Conservation (phyloP, 2,329 filamentous ascomycete species). For the Fusarium albosuccineum region DNA sequence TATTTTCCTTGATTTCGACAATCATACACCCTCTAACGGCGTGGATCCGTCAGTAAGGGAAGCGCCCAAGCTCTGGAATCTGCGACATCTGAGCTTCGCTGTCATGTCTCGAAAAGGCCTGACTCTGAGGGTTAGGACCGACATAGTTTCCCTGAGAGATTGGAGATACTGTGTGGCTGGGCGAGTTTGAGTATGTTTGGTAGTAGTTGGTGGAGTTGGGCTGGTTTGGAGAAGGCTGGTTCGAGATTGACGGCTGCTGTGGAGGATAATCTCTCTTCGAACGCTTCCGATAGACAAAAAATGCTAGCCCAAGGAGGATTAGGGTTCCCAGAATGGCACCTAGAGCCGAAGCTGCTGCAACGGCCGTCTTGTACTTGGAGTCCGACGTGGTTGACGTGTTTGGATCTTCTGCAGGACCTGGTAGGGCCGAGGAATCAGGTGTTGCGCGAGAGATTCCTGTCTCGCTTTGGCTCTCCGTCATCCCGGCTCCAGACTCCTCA, state of each 20-base stretch:
- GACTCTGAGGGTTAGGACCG: not conserved
- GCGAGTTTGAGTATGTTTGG: not conserved
- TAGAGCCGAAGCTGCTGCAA: slow-evolving; percentile 2
- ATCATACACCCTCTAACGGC: no score
- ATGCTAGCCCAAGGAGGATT: not conserved
- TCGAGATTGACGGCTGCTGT: not conserved
- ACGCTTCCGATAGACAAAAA: not conserved
- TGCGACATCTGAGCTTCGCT: not conserved
- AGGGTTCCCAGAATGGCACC: not conserved
- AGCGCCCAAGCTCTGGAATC: not conserved
- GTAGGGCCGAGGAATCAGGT: no score
- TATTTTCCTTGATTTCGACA: no score
- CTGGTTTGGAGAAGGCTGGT: not conserved
- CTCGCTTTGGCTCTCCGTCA: not conserved
- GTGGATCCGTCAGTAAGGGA: not conserved
- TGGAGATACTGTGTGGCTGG: not conserved
- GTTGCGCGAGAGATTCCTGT: no score
- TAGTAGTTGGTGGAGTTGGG: not conserved
- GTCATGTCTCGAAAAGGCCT: no score
- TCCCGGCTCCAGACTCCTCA: not conserved
- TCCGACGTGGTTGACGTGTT: not conserved
- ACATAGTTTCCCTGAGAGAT: no score
- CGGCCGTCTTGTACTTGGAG: not conserved
- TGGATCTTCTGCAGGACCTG: not conserved
- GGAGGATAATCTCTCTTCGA: not conserved